Conservation (phyloP, 257 asterid species). For the Handroanthus guayacan region DNA sequence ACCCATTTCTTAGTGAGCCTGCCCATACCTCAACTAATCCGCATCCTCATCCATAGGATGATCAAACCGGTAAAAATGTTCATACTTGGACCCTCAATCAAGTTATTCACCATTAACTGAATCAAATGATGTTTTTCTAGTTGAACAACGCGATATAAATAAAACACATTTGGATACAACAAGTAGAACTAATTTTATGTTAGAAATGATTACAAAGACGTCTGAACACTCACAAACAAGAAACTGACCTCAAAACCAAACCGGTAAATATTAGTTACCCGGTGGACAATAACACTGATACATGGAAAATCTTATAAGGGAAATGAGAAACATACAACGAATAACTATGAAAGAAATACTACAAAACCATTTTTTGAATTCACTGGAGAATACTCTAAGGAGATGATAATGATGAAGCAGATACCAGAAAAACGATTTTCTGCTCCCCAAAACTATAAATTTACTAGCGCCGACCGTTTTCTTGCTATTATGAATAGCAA, state of each 20-base stretch:
- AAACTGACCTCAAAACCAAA: slow-evolving; percentile 34
- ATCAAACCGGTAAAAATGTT: too few relatives aligned
- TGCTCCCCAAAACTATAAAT: slow-evolving; percentile 45
- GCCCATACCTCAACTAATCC: too few relatives aligned
- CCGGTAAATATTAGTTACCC: slow-evolving; percentile 4
- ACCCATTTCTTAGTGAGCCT: too few relatives aligned
- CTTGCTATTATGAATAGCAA: slow-evolving; percentile 26
- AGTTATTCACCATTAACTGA: too few relatives aligned
- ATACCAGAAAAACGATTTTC: slow-evolving; percentile 47
- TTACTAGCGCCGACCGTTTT: background rate
- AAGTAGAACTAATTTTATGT: slow-evolving; percentile 1
- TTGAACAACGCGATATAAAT: background rate
- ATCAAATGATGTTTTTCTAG: too few relatives aligned
- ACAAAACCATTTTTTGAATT: slow-evolving; percentile 9
- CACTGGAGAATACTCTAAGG: slow-evolving; percentile 29
- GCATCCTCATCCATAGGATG: too few relatives aligned
- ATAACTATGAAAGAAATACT: slow-evolving; percentile 10
- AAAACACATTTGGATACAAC: background rate
- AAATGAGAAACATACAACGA: background rate
- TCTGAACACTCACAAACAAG: slow-evolving; percentile 4
- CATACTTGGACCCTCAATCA: too few relatives aligned
- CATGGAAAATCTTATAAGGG: background rate
- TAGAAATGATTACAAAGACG: slow-evolving; percentile 5
- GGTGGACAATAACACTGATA: background rate
- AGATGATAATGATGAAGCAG: slow-evolving; percentile 47